phyloP scores from a whole-genome alignment of 371 early-diverging fungal genomes.

The Mortierella sp. region DNA sequence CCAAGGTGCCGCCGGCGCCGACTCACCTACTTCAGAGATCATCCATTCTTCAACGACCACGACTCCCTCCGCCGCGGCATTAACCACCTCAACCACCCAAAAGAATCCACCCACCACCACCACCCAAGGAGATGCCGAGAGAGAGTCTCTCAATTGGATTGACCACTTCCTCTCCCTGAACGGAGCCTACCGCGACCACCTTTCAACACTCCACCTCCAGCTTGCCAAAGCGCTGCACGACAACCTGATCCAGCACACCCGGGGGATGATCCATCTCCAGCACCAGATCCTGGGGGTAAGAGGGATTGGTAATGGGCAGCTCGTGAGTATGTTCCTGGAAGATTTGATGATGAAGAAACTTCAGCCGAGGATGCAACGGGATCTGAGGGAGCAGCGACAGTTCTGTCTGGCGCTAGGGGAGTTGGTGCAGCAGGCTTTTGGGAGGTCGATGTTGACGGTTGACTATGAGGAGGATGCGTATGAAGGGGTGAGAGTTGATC shows the following conservation, averaged over 20 bases:
- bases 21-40: too few species aligned
- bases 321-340: background rate
- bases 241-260: background rate
- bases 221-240: slow-evolving; percentile 6
- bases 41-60: too few species aligned
- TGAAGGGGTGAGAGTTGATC: background rate
- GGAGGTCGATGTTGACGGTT: slow-evolving; percentile 2
- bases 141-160: background rate
- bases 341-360: background rate
- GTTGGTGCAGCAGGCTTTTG: background rate
- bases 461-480: background rate
- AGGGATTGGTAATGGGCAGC: background rate
- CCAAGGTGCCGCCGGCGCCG: too few species aligned
- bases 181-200: slow-evolving; percentile 10
- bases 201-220: background rate
- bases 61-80: too few species aligned
- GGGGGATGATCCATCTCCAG: background rate
- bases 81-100: too few species aligned
- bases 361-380: background rate
- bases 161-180: slow-evolving; percentile 13
- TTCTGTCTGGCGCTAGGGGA: slow-evolving; percentile 7
- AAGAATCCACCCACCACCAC: background rate
- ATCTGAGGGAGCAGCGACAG: background rate
- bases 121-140: background rate
- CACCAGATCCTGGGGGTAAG: background rate